Base-by-base conservation (phyloP, 257 asterid genomes). In the Lantana camara region DNA sequence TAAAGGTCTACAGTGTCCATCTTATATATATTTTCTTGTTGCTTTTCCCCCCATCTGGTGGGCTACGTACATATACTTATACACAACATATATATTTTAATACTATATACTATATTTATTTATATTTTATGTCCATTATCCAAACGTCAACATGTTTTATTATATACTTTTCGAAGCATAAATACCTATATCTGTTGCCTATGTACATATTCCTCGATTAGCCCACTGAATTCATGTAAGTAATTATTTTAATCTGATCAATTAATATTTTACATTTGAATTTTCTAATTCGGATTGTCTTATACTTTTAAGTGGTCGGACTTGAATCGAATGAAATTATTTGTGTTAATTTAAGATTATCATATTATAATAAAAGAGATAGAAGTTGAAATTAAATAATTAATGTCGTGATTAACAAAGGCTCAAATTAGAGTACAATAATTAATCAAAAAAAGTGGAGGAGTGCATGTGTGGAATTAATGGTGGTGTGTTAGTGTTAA, bases 1-100 rank as follows among this genome's bases (percentile, higher is more conserved):
- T 65, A 71, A 85, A 74, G 76, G 66, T 76, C 75, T 74, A 78
- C 80, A 76, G 47, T 62, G 16, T 63, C 75, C 19, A 54, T 67
- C 64, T 64, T 64, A 30, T 46, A 27, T 27, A 27, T 35, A 35
- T 35, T 35, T 60, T 66, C 46, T 34, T 72, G 74, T 66, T 67
- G 60, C 67, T 57, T 45, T 69, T 61, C 66, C 73, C 70, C 64
- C 66, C 62, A 24, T 57, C 66, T 71, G 63, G 72, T 76, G 77
- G 56, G 52, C 76, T 58, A 70, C 48, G 23, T 58, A n/a, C n/a
- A n/a, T n/a, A n/a, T 46, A 7, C 9, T 13, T 15, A 46, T 16
- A 46, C 8, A 16, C 23, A 0, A 1, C 17, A n/a, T 40, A 27
- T 62, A 23, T 50, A 35, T 55, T 52, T 37, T 29, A 56, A 12